These are phyloP conservation scores for Heliocybe sulcata DNA, from an alignment of 1,284 basidiomycete genomes.

Conservation along the genomic window DNA sequence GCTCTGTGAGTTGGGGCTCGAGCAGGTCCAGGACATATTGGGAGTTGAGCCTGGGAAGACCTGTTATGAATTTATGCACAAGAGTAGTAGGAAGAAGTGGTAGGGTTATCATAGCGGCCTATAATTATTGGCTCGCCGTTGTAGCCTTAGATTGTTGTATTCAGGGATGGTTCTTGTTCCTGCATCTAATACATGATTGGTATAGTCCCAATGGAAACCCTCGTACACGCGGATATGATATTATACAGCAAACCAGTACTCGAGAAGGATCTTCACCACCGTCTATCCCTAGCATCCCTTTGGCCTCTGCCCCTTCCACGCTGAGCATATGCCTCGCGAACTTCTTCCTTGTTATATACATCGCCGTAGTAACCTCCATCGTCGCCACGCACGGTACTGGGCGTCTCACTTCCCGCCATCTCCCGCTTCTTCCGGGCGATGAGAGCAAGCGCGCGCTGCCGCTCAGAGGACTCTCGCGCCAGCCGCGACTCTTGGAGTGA, in stretches of 20 bases:
- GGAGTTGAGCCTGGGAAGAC: conserved; percentile 79
- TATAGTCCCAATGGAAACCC: no score
- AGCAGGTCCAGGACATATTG: conserved; percentile 67
- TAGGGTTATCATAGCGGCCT: no score
- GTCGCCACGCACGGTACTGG: conserved; percentile 57
- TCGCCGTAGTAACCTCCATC: conserved; percentile 45
- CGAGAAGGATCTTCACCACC: neutral
- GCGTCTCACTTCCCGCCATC: conserved; percentile 55
- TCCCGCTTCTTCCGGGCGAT: conserved; percentile 58
- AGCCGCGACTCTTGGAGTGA: conserved; percentile 30
- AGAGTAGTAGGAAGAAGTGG: conserved; percentile 38
- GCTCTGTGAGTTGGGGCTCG: conserved; percentile 62
- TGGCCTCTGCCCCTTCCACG: conserved; percentile 17
- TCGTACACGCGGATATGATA: no score
- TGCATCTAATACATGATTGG: no score
- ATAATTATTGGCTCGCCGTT: no score
- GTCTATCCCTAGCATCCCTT: neutral
- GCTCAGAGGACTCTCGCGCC: conserved; percentile 64
- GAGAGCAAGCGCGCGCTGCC: conserved; percentile 62
- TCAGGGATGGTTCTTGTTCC: no score
- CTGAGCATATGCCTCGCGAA: conserved; percentile 53
- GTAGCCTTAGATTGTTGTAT: no score
- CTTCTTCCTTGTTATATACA: conserved; percentile 62
- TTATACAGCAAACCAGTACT: no score
- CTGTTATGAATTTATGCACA: conserved; percentile 80